A percentile compares a stretch with the other conserved stretches of the same genome.
Evolutionary conservation across 345 rosid genomes (phyloP).

Genomic region (Sonneratia alba): DNA sequence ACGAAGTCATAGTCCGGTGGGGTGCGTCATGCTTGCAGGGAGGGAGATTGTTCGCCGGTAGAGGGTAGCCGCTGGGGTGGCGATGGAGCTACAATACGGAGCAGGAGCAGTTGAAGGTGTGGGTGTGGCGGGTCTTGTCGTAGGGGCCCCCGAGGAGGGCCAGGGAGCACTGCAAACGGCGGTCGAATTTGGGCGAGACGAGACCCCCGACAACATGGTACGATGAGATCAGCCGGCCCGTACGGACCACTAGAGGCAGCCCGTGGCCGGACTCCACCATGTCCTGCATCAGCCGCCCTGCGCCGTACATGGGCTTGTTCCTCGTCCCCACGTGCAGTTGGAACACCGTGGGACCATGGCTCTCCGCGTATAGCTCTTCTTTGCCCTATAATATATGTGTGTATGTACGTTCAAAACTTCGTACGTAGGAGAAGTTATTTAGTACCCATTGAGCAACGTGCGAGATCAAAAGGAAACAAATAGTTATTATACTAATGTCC

Average conservation of each 20-base stretch:
- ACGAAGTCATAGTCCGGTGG: no score
- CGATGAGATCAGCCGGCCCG: constrained; percentile 25
- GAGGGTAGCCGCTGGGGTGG: no score
- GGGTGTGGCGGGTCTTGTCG: constrained; percentile 2
- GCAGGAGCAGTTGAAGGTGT: neutral
- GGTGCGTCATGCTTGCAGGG: no score
- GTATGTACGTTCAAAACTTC: no score
- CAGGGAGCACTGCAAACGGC: constrained; percentile 42
- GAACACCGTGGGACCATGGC: constrained; percentile 30
- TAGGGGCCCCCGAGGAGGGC: constrained; percentile 18
- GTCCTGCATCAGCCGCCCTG: constrained; percentile 73
- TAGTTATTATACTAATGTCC: no score
- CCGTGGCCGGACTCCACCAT: constrained; percentile 61
- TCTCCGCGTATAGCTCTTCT: constrained; percentile 41
- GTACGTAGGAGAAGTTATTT: no score
- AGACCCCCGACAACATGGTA: constrained; percentile 51
- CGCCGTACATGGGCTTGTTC: constrained; percentile 76
- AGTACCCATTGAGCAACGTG: no score
- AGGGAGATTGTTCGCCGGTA: no score
- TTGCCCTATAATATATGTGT: constrained; percentile 21
- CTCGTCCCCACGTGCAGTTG: constrained; percentile 39
- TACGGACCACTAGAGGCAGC: constrained; percentile 40
- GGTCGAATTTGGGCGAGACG: constrained; percentile 44
- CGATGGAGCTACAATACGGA: neutral
- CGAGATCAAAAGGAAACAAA: no score